Evolutionary conservation across 148 eudicot species (phyloP), one percentile per base, ranked within the genome.

Genomic region (Rhododendron griersonianum): DNA sequence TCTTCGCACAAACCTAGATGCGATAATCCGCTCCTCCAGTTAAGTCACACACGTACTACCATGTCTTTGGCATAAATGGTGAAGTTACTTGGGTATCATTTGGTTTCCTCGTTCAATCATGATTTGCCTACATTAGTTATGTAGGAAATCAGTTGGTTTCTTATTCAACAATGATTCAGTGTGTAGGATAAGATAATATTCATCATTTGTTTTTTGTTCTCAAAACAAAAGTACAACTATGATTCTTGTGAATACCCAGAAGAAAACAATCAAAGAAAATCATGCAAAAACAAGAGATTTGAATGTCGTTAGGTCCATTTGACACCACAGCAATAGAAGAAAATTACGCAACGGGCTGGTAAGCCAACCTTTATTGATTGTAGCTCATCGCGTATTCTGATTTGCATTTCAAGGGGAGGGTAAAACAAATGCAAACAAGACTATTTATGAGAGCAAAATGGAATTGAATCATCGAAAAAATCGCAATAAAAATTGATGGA

Each of bases 281-380:
- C 25, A 21, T 79, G 35, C 5, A 9, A 15, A 19, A 75, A 15
- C 11, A 7, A 48, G 79, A 37, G 79, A 39, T 75, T 82, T 53
- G 73, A 83, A n/a, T 88, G n/a, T 89, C 2, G 90, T 91, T 84
- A 83, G 88, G 91, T 87, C 89, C 89, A 89, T 91, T 92, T 92
- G 91, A 89, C 94, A 16, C 90, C 87, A 90, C 86, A 4, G 5
- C 41, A 39, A 39, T 39, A 39, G 41, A 39, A 39, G 21, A 91
- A 90, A 88, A 92, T 63, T 0, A 67, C 82, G 89, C 94, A 61
- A 83, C 86, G 94, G 87, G 92, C 87, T 90, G 90, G 94, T 91
- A 92, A 88, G 90, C 90, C 92, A 88, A 80, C 88, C 90, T 51
- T 51, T 19, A 19, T 65, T 78, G 37, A 67, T 89, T 89, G 75